A percentile compares a stretch with the other conserved stretches of the same genome.
Evolutionary conservation across 257 asterid genomes (phyloP).

Genomic region (Mentha longifolia): DNA sequence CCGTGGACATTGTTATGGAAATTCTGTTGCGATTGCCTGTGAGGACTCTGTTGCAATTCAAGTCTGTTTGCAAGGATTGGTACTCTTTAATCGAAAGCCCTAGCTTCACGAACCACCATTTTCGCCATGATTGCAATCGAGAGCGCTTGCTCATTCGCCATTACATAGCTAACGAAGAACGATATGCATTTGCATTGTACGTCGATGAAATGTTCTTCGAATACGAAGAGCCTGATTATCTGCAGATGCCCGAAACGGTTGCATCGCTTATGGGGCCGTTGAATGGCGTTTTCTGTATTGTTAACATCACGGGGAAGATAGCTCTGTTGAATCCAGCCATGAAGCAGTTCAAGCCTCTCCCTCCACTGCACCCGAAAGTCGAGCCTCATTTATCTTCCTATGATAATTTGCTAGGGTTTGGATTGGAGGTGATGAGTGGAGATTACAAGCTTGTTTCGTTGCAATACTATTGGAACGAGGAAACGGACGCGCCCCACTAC

Average conservation of each 20-base stretch:
- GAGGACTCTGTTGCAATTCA: constrained; percentile 44
- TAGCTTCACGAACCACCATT: constrained; percentile 41
- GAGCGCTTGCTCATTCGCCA: constrained; percentile 46
- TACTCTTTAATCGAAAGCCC: constrained; percentile 39
- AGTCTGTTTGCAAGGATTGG: constrained; percentile 54
- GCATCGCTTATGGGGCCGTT: constrained; percentile 48
- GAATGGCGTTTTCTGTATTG: constrained; percentile 48
- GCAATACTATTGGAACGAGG: constrained; percentile 39
- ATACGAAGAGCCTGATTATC: constrained; percentile 41
- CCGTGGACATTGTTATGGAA: constrained; percentile 43
- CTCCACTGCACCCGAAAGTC: constrained; percentile 23
- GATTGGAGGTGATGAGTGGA: constrained; percentile 39
- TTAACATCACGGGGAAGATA: constrained; percentile 24
- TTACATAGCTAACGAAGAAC: constrained; percentile 25
- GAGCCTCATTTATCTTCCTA: constrained; percentile 28
- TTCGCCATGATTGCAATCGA: constrained; percentile 25
- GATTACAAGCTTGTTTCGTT: constrained; percentile 47
- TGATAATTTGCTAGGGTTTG: constrained; percentile 45
- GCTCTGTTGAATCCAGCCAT: constrained; percentile 51
- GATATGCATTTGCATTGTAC: constrained; percentile 39
- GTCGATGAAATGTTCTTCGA: constrained; percentile 26
- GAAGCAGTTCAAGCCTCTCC: constrained; percentile 46
- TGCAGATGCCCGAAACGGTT: constrained; percentile 35
- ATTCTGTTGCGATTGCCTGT: constrained; percentile 46
- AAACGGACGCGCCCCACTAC: constrained; percentile 23